These are phyloP conservation scores for Sanghuangporus sanghuang DNA, from an alignment of 1,284 basidiomycete genomes.

Conservation along the genomic window DNA sequence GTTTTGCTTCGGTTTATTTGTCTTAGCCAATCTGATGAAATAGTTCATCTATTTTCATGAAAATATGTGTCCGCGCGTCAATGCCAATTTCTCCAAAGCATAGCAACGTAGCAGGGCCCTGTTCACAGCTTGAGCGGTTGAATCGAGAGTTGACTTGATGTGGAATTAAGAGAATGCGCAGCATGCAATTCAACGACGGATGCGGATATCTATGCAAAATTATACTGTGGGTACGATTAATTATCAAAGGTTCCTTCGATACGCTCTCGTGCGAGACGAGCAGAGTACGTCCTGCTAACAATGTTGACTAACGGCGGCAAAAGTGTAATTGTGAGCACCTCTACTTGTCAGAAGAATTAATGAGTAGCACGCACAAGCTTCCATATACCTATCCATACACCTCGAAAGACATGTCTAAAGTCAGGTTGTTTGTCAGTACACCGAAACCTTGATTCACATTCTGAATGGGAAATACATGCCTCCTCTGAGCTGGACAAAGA, in stretches of 20 bases:
- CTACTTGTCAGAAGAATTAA: background rate
- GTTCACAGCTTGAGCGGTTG: too few relatives aligned
- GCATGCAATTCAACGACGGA: background rate
- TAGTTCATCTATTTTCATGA: too few relatives aligned
- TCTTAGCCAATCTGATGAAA: too few relatives aligned
- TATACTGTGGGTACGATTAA: background rate
- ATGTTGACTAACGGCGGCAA: conserved; percentile 53
- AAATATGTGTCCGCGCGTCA: too few relatives aligned
- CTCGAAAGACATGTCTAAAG: conserved; percentile 64
- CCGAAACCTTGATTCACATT: background rate
- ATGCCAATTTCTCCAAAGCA: too few relatives aligned
- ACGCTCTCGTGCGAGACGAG: conserved; percentile 55
- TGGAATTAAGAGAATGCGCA: background rate
- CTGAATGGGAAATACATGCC: conserved; percentile 35
- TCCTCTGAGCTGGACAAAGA: conserved; percentile 71
- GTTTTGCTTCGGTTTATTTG: too few relatives aligned
- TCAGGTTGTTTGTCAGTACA: background rate
- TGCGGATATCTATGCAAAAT: background rate
- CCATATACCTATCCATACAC: conserved; percentile 79
- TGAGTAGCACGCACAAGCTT: conserved; percentile 63
- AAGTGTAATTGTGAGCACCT: conserved; percentile 4
- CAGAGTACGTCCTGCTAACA: conserved; percentile 61
- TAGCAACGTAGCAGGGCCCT: too few relatives aligned
- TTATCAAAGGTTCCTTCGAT: conserved; percentile 19
- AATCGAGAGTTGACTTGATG: too few relatives aligned